phyloP scores from a whole-genome alignment of 2,329 filamentous ascomycete species.

The Grosmannia penicillata region DNA sequence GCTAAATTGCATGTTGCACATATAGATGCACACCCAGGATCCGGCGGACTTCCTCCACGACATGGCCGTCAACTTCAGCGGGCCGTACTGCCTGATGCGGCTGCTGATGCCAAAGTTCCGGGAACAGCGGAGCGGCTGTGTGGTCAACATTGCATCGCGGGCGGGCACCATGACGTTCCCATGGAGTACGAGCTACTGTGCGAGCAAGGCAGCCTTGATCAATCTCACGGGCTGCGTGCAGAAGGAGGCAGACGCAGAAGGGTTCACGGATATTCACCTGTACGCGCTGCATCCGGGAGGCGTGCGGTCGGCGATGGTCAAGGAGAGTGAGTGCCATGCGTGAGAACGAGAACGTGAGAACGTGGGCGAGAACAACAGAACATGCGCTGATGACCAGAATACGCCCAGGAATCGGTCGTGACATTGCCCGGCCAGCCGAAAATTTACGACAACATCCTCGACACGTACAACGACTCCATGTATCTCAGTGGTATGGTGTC shows the following conservation, averaged over 20 bases:
- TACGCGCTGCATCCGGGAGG: constrained; percentile 18
- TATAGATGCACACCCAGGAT: constrained; percentile 15
- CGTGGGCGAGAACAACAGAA: too few species aligned
- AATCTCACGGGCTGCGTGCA: constrained; percentile 17
- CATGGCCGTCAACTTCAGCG: constrained; percentile 17
- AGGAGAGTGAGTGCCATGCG: too few species aligned
- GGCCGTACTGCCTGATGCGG: constrained; percentile 17
- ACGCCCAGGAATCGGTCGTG: too few species aligned
- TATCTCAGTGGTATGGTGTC: constrained; percentile 19
- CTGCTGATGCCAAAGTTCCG: constrained; percentile 14
- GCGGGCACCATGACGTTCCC: constrained; percentile 16
- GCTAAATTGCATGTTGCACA: too few species aligned
- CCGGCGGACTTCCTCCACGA: constrained; percentile 15
- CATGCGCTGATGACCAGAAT: too few species aligned
- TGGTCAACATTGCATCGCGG: constrained; percentile 17
- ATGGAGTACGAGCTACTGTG: constrained; percentile 18
- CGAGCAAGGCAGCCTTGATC: constrained; percentile 19
- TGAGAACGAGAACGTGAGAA: too few species aligned
- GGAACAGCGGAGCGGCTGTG: constrained; percentile 13
- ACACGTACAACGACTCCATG: constrained; percentile 17
- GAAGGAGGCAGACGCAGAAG: constrained; percentile 16
- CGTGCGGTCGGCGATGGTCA: constrained; percentile 16
- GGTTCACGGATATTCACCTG: constrained; percentile 14
- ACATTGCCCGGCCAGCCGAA: too few species aligned
- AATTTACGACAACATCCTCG: too few species aligned